These are phyloP conservation scores for Aspergillus steynii DNA, from an alignment of 495 filamentous ascomycete species.

Conservation along the genomic window DNA sequence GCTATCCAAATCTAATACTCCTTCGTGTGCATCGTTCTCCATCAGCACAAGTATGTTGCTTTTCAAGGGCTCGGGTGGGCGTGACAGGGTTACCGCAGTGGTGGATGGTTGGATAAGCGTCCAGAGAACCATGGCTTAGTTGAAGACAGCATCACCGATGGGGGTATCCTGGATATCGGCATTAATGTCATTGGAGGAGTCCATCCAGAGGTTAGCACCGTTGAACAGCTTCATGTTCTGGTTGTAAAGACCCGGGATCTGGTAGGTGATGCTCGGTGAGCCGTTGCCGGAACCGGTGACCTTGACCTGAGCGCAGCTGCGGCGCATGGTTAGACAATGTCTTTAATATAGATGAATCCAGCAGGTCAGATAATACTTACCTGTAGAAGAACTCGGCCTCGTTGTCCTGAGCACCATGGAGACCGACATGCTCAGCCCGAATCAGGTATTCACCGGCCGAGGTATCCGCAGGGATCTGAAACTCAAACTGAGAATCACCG, in stretches of 20 bases:
- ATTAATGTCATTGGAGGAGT: slow-evolving; percentile 13
- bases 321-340: not conserved
- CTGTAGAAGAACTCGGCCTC: slow-evolving; percentile 26
- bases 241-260: slow-evolving; percentile 54
- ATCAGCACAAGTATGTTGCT: too few species aligned
- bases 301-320: slow-evolving; percentile 56
- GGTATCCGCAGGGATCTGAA: slow-evolving; percentile 55
- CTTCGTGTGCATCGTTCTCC: too few species aligned
- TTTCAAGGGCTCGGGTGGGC: too few species aligned
- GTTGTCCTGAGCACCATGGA: slow-evolving; percentile 20
- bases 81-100: too few species aligned
- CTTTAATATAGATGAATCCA: too few species aligned
- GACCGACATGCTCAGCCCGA: slow-evolving; percentile 57
- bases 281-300: slow-evolving; percentile 54
- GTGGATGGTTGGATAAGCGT: too few species aligned
- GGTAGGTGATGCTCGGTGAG: slow-evolving; percentile 43
- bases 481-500: slow-evolving; percentile 24
- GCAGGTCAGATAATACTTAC: slow-evolving; percentile 1
- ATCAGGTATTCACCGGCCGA: slow-evolving; percentile 61
- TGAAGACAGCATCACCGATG: slow-evolving; percentile 17
- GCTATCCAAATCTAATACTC: too few species aligned
- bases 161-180: slow-evolving; percentile 18
- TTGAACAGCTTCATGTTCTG: slow-evolving; percentile 24
- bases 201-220: slow-evolving; percentile 20
- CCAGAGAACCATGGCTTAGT: too few species aligned